Base-by-base conservation (phyloP, 192 early-diverging fungal species). In the Umbelopsis sp. region DNA sequence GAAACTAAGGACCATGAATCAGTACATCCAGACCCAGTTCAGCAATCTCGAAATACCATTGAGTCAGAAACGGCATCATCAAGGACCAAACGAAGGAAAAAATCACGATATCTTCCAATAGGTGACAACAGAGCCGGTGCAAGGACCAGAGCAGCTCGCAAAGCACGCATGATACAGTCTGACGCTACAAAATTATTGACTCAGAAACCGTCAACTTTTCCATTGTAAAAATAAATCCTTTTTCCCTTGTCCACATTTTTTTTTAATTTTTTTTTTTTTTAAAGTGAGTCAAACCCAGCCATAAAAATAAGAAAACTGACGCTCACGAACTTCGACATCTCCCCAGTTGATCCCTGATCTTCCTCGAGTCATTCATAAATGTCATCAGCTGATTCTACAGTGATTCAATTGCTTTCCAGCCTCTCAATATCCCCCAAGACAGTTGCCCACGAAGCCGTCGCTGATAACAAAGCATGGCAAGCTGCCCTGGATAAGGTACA, bases 381-480 rank as follows among this genome's bases (percentile, higher is more conserved):
- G 56, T 34, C 56, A 62, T 62, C 68, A 10, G n/a, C 68, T 49
- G 36, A 70, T 53, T 34, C 31, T 31, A 38, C 47, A 24, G 68
- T 74, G 11, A 25, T 71, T 50, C 25, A 65, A 14, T 31, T 54
- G n/a, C 51, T 74, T n/a, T 67, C 36, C 43, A 77, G 75, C 49
- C 81, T 82, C 21, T 77, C 70, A 16, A 68, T 82, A 16, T 56
- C 25, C 0, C 65, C 74, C 25, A 76, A 76, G 5, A 77, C 83
- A 4, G 77, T 87, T 29, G 77, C 82, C 68, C 90, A 91, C 69
- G 81, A 73, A 0, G 53, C 83, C 32, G 90, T 87, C 20, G 83
- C 84, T 29, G 87, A 82, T 38, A 81, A 86, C 71, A 79, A 85
- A 66, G 72, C 80, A 70, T 92, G 91, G 91, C 78, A 77, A 9